A percentile compares a stretch with the other conserved stretches of the same genome.
phyloP scores from a whole-genome alignment of 768 basidiomycete species.

The Russula griseocarnosa region DNA sequence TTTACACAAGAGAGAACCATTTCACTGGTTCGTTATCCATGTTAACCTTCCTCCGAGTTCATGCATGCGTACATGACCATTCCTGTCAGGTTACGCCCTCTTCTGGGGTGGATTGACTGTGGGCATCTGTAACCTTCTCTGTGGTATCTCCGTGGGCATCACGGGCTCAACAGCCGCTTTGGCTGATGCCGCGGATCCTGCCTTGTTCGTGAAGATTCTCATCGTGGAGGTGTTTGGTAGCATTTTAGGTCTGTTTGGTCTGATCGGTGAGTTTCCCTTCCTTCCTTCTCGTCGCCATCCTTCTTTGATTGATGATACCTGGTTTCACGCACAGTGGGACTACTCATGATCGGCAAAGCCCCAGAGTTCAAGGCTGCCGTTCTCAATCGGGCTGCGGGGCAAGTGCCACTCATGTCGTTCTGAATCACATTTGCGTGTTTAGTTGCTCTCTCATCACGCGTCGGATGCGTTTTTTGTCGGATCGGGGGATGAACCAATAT shows the following conservation, averaged over 20 bases:
- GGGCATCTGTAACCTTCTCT: conserved; percentile 90
- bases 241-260: conserved; percentile 87
- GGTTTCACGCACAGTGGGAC: conserved; percentile 51
- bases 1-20: conserved; percentile 87
- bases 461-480: background rate
- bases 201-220: conserved; percentile 92
- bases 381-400: background rate
- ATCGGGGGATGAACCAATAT: background rate
- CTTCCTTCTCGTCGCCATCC: background rate
- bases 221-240: conserved; percentile 94
- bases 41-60: conserved; percentile 15
- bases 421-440: background rate
- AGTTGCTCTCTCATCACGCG: background rate
- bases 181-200: conserved; percentile 92
- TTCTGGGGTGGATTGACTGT: conserved; percentile 98
- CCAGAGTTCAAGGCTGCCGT: conserved; percentile 49
- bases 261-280: conserved; percentile 65
- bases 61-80: background rate
- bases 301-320: conserved; percentile 10
- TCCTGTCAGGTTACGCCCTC: conserved; percentile 70
- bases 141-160: conserved; percentile 90
- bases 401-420: conserved; percentile 11
- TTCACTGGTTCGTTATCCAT: conserved; percentile 64
- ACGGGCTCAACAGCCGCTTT: conserved; percentile 95
- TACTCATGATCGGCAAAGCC: conserved; percentile 73